Evolutionary conservation across 371 early-diverging fungal species (phyloP), one percentile per base, ranked within the genome.

Genomic region (Mortierella polycephala): DNA sequence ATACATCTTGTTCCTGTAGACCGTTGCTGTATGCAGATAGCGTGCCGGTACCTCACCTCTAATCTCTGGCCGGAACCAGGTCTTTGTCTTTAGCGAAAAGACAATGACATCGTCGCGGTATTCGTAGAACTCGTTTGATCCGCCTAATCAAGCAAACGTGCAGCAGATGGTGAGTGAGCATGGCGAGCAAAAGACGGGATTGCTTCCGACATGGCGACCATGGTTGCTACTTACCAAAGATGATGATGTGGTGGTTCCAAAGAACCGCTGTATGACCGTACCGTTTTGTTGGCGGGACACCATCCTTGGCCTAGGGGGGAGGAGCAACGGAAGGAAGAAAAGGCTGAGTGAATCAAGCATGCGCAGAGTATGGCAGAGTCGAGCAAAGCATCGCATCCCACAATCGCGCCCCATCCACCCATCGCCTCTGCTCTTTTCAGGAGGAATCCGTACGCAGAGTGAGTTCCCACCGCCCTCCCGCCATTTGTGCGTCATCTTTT

Each of bases 31-130:
- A 53, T 91, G 92, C 14, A 89, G 72, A 57, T 87, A 88, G 10
- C 90, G 85, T 49, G 83, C 77, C 64, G 90, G 86, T 0, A 89
- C 80, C 44, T 74, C 80, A n/a, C 89, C 89, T 23, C 61, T 71
- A 51, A 87, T 82, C 23, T 74, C 83, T n/a, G 90, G 92, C n/a
- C 85, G 83, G 53, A 75, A 74, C 92, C 92, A 91, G 0, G 85
- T 86, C 47, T 81, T 65, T n/a, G 84, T 88, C 50, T 84, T 69
- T 14, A 90, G 64, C 55, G 90, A 83, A 58, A 90, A 88, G 3
- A 90, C 80, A 65, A 87, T 82, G n/a, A 91, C 80, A 77, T 91
- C 92, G 74, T 86, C 85, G 61, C 90, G 87, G 59, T 88, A 88
- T 44, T 85, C 86, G 50, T 82, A 81, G 37, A 64, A 79, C 64